phyloP scores from a whole-genome alignment of 805 yeast species.

The Ogataea ganodermae region DNA sequence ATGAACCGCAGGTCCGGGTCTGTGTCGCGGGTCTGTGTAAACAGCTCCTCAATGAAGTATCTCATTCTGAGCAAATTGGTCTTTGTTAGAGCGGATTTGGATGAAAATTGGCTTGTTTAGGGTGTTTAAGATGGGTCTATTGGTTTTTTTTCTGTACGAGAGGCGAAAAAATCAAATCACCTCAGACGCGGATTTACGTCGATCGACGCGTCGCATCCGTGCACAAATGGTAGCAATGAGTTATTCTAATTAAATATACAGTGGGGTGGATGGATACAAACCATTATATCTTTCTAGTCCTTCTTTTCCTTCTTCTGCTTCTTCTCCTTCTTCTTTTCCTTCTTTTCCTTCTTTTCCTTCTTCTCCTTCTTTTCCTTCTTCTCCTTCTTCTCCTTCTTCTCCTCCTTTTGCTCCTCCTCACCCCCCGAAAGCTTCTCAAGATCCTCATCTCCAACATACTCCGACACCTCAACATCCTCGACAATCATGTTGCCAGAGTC shows the following conservation, averaged over 20 bases:
- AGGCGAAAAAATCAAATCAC: neutral
- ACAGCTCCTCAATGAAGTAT: constrained; percentile 31
- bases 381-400: constrained; percentile 9
- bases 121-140: neutral
- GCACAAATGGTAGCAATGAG: neutral
- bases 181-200: neutral
- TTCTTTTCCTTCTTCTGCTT: constrained; percentile 14
- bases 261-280: too few relatives aligned
- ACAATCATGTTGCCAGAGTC: constrained; percentile 32
- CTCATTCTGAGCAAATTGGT: constrained; percentile 20
- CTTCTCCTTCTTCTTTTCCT: constrained; percentile 21
- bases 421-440: constrained; percentile 17
- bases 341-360: constrained; percentile 20
- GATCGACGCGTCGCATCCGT: constrained; percentile 1
- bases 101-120: too few relatives aligned
- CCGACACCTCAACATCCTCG: constrained; percentile 46
- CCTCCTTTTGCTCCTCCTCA: constrained; percentile 6
- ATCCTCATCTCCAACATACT: constrained; percentile 34
- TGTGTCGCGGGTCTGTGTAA: constrained; percentile 56
- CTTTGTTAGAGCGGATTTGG: neutral
- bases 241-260: neutral
- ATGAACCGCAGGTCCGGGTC: constrained; percentile 84
- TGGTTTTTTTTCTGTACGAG: neutral
- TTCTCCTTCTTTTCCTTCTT: constrained; percentile 18
- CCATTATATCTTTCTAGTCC: constrained; percentile 17